Percentiles rank a stretch among this genome's conserved stretches.
Conservation (phyloP, 768 basidiomycete species). For the Boletus rubescentipes region DNA sequence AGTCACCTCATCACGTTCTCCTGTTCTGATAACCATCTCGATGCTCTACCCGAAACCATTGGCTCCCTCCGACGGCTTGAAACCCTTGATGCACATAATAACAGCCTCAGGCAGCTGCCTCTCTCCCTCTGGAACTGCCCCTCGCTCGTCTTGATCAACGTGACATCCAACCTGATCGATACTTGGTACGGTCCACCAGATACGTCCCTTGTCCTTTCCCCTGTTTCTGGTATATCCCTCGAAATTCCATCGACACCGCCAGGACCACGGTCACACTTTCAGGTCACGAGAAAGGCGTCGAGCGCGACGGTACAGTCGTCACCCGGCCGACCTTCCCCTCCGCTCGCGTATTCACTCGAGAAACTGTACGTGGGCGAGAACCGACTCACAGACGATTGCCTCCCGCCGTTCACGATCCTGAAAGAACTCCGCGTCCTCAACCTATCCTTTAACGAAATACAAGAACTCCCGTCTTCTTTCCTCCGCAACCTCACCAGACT, state of each 20-base stretch:
- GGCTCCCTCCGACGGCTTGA: slow-evolving; percentile 75
- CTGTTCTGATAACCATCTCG: slow-evolving; percentile 89
- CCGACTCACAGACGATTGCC: slow-evolving; percentile 72
- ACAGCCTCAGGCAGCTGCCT: slow-evolving; percentile 78
- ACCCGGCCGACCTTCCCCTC: slow-evolving; percentile 40
- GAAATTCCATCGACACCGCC: slow-evolving; percentile 19
- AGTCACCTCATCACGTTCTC: slow-evolving; percentile 68
- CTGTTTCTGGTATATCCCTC: slow-evolving; percentile 21
- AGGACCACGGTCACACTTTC: slow-evolving; percentile 16
- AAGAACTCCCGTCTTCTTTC: slow-evolving; percentile 79
- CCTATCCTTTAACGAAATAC: slow-evolving; percentile 92
- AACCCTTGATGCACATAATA: slow-evolving; percentile 85
- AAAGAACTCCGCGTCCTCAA: slow-evolving; percentile 81
- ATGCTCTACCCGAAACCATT: slow-evolving; percentile 70
- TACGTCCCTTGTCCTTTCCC: slow-evolving; percentile 27
- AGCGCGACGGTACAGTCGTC: slow-evolving; percentile 32
- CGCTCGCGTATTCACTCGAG: slow-evolving; percentile 69
- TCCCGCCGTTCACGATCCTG: slow-evolving; percentile 73
- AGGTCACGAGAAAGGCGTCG: slow-evolving; percentile 35
- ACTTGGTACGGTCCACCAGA: slow-evolving; percentile 67
- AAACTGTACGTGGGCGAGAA: slow-evolving; percentile 91
- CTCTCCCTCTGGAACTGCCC: slow-evolving; percentile 81
- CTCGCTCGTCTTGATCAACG: slow-evolving; percentile 70
- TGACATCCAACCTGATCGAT: slow-evolving; percentile 83
- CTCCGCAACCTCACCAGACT: slow-evolving; percentile 68